These are phyloP conservation scores for Amauroascus niger DNA, from an alignment of 2,329 filamentous ascomycete species.

Conservation along the genomic window DNA sequence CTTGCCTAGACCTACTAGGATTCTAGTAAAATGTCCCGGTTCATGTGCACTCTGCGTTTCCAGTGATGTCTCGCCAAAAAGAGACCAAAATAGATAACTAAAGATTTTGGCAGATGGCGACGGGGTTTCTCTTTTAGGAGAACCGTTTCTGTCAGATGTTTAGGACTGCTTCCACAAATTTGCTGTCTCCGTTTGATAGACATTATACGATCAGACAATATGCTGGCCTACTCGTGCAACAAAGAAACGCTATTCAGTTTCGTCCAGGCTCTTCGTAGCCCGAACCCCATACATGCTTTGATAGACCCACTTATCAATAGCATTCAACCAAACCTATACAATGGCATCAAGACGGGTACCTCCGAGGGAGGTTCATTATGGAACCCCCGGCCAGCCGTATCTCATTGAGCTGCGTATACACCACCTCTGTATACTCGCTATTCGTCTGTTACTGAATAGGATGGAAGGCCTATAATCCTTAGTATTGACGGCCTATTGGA, in stretches of 20 bases:
- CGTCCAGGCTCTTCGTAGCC: not conserved
- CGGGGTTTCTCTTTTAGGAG: too few species aligned
- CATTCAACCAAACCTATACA: conserved; percentile 2
- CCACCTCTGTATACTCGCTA: not conserved
- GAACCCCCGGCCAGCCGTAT: not conserved
- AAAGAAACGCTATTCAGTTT: not conserved
- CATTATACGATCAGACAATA: too few species aligned
- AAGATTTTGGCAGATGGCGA: too few species aligned
- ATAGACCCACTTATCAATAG: not conserved
- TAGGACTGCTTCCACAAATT: too few species aligned
- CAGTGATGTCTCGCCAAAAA: too few species aligned
- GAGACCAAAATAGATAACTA: too few species aligned
- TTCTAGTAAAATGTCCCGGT: too few species aligned
- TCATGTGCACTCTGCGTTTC: too few species aligned
- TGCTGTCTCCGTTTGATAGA: too few species aligned
- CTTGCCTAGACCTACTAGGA: too few species aligned
- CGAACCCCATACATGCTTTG: not conserved
- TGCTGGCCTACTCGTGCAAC: too few species aligned
- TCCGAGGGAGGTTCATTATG: not conserved
- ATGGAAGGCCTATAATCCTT: conserved; percentile 28
- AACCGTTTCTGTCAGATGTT: too few species aligned
- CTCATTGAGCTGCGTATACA: not conserved
- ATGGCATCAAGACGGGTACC: not conserved
- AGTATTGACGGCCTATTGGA: conserved; percentile 19
- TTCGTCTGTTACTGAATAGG: not conserved